Percentiles rank a stretch among this genome's conserved stretches.
Evolutionary conservation across 306 rosid species (phyloP).

Genomic region (Begonia peltatifolia): DNA sequence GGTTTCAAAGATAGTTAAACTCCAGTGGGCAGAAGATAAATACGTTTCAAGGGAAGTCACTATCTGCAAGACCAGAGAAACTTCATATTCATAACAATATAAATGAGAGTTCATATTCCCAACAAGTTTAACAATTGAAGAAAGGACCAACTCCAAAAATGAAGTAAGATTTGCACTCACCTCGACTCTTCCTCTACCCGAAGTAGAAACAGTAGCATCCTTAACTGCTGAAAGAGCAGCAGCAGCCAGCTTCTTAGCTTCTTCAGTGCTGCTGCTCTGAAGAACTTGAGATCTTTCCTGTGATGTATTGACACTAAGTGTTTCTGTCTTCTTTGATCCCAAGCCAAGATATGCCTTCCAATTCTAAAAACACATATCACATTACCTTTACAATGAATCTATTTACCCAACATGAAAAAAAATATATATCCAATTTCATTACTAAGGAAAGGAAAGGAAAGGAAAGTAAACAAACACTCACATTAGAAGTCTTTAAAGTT

Average conservation of each 20-base stretch:
- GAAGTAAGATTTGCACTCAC: constrained; percentile 22
- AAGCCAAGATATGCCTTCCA: constrained; percentile 78
- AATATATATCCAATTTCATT: constrained; percentile 11
- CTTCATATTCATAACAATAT: neutral
- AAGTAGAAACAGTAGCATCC: constrained; percentile 28
- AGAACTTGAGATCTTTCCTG: constrained; percentile 18
- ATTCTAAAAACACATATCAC: constrained; percentile 19
- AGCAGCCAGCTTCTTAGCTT: constrained; percentile 66
- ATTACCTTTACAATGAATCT: too few species aligned
- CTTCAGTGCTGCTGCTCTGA: constrained; percentile 36
- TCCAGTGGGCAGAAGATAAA: too few species aligned
- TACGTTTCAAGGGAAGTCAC: neutral
- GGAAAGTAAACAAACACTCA: constrained; percentile 23
- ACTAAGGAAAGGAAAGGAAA: neutral
- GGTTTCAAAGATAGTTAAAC: too few species aligned
- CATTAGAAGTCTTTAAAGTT: constrained; percentile 54
- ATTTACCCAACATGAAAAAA: constrained; percentile 2
- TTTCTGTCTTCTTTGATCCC: constrained; percentile 37
- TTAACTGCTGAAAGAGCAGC: constrained; percentile 63
- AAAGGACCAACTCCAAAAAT: too few species aligned
- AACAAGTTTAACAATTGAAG: too few species aligned
- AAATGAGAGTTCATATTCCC: too few species aligned
- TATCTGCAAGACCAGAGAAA: neutral
- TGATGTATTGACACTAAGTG: constrained; percentile 20
- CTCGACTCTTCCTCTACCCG: constrained; percentile 70